Percentiles rank a stretch among this genome's conserved stretches.
Conservation (phyloP, 371 early-diverging fungal genomes). For the Mucor racemosus region DNA sequence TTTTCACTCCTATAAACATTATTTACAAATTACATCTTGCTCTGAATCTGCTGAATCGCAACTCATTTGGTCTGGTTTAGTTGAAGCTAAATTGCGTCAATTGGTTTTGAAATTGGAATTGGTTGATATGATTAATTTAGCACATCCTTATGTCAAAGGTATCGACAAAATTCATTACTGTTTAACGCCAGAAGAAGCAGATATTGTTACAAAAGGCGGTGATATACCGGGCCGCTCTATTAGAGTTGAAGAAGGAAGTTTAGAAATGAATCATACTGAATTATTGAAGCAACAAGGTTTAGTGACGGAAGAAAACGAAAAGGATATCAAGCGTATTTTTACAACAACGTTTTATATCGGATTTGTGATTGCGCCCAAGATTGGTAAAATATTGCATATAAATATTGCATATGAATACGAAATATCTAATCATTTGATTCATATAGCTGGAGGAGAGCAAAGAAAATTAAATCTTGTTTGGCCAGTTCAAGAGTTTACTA, state of each 20-base stretch:
- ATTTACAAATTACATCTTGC: constrained; percentile 90
- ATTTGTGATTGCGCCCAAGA: constrained; percentile 62
- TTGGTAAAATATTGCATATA: constrained; percentile 38
- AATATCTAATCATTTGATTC: background rate
- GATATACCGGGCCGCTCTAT: constrained; percentile 43
- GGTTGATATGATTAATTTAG: constrained; percentile 77
- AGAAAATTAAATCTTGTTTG: constrained; percentile 74
- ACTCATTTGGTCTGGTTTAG: constrained; percentile 85
- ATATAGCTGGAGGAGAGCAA: constrained; percentile 49
- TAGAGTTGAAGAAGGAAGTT: constrained; percentile 43
- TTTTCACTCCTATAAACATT: constrained; percentile 90
- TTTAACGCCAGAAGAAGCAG: constrained; percentile 65
- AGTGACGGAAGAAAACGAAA: constrained; percentile 39
- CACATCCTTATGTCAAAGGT: constrained; percentile 93
- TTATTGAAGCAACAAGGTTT: constrained; percentile 38
- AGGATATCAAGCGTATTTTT: constrained; percentile 46
- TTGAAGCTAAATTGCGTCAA: constrained; percentile 94
- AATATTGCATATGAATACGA: no score
- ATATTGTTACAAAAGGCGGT: constrained; percentile 68
- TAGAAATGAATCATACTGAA: constrained; percentile 44
- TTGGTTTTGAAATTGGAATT: constrained; percentile 88
- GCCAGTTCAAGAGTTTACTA: constrained; percentile 83
- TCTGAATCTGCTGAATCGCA: constrained; percentile 78
- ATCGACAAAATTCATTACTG: constrained; percentile 75
- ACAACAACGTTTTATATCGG: constrained; percentile 93